Evolutionary conservation across 2,329 filamentous ascomycete genomes (phyloP).

Genomic region (Colletotrichum tropicicola): DNA sequence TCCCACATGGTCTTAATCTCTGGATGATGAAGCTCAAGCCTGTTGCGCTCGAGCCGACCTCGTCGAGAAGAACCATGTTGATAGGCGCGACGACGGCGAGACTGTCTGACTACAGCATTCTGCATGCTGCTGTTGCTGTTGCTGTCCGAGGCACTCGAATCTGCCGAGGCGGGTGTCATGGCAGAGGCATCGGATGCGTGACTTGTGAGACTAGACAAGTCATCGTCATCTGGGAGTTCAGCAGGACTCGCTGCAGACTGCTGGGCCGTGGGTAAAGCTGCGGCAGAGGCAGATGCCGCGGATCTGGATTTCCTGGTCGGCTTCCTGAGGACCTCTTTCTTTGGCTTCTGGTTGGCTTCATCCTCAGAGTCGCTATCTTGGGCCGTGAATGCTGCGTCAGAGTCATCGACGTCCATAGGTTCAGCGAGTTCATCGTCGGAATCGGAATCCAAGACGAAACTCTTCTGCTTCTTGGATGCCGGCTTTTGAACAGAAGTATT

Average conservation of each 20-base stretch:
- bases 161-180: too few relatives aligned
- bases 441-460: not conserved
- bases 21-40: conserved; percentile 81
- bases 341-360: not conserved
- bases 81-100: conserved; percentile 44
- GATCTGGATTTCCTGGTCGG: not conserved
- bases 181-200: not conserved
- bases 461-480: conserved; percentile 25
- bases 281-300: not conserved
- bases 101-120: conserved; percentile 29
- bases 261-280: too few relatives aligned
- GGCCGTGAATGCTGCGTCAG: not conserved
- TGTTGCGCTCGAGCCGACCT: conserved; percentile 62
- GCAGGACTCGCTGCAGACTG: not conserved
- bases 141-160: not conserved
- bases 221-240: conserved; percentile 4
- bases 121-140: not conserved
- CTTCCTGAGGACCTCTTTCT: conserved; percentile 3
- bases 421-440: conserved; percentile 28
- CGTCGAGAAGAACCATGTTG: conserved; percentile 34
- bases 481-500: conserved; percentile 34
- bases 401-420: conserved; percentile 34
- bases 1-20: conserved; percentile 86
- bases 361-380: not conserved
- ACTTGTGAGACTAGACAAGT: conserved; percentile 2